Base-by-base conservation (phyloP, 1,139 yeast species). In the Kluyveromyces marxianus region DNA sequence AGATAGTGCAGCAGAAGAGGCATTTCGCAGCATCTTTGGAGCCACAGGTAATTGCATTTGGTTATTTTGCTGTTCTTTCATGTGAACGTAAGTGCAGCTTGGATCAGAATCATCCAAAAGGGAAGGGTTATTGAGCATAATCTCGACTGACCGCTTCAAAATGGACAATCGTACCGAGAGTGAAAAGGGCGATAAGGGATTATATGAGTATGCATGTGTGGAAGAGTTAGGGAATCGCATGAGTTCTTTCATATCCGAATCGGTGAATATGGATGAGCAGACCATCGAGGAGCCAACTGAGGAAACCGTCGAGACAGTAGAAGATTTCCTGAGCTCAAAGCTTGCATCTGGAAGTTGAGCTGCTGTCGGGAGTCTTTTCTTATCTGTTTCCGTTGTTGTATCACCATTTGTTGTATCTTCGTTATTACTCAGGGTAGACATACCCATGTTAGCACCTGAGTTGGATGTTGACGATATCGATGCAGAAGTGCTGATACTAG, bases 131-230 rank as follows among this genome's bases (percentile, higher is more conserved):
- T 57, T 53, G 34, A 61, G 56, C 47, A 62, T 53, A 33, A 86
- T 83, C 60, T 86, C 88, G 44, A 87, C 66, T 5, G 94, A 83
- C 51, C 95, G 69, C 57, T 81, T 84, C 56, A 87, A 69, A 24
- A 86, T 89, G 49, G 82, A 81, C 50, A 87, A 68, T 47, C 96
- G 69, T 45, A 86, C 76, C 0, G 94, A 87, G 48, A 87, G 66
- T 1, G 95, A 83, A 57, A 84, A 83, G 25, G 89, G 92, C 3
- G 94, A 82, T 47, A 85, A 69, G 50, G 84, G 87, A 4, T 94
- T 89, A 62, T 86, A 87, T 0, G 95, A 85, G 59, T 84, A 87
- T 2, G 95, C 84, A 60, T 85, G 92, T 2, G 94, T 77, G 7
- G 94, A 83, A 59, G 84, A 92, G 25, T 81, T 78, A 4, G 95